Evolutionary conservation across 2,329 filamentous ascomycete species (phyloP), one percentile per base, ranked within the genome.

Genomic region (Fusarium sp.): DNA sequence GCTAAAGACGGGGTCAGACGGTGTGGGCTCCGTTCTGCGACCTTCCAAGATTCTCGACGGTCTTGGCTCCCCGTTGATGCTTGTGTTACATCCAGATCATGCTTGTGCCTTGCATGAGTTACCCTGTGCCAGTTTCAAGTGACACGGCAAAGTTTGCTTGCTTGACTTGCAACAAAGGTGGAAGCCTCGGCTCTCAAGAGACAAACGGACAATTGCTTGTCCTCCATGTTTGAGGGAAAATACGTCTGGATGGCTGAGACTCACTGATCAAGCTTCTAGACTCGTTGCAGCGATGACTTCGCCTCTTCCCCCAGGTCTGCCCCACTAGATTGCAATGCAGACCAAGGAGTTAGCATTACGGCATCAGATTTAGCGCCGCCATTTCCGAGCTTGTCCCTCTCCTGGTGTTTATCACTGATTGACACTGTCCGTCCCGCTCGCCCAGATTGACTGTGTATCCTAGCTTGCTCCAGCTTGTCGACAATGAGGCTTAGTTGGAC

Each of bases 321-420:
- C 62, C 71, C 75, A 69, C 70, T 9, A 55, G 38, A 62, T 67
- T 62, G 42, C 51, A 61, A 60, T 67, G 64, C 63, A 63, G 70
- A 70, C 69, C 70, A 71, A 59, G 51, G 61, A 66, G 65, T 61
- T 69, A 69, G 65, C 62, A 71, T 64, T 51, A 65, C 68, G 56
- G 63, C 56, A 60, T 69, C 72, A 63, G 62, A 69, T 69, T 67
- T 75, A 74, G 73, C 67, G 71, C 70, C 70, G 75, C 70, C 64
- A 71, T 72, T 61, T 69, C 76, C 66, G 67, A 75, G 60, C 46
- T 63, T 51, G 53, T 31, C 53, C 63, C 64, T 42, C 29, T 55
- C 58, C 20, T 59, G n/a, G 44, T 35, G 35, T 40, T 63, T 66
- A 64, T 68, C 64, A 65, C 36, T 65, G 51, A 58, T 40, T 60